Percentiles rank a stretch among this genome's conserved stretches.
Evolutionary conservation across 106 monocot species (phyloP).

Genomic region (Apostasia shenzhenica): DNA sequence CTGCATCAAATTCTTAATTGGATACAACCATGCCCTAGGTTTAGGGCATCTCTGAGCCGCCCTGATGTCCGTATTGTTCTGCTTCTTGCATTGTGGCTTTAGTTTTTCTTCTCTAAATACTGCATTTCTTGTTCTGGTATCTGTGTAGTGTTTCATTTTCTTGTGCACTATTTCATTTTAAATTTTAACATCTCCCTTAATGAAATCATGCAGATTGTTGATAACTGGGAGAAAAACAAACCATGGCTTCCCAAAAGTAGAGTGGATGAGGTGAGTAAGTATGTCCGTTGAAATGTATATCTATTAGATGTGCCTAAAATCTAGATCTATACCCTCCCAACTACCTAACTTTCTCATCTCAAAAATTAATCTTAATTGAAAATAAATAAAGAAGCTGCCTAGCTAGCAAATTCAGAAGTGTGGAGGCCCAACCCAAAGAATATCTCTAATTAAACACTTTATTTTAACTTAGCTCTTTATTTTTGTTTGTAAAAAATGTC

Average conservation of each 20-base stretch:
- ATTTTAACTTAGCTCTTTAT: conserved; percentile 5
- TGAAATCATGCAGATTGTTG: conserved; percentile 46
- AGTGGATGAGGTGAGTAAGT: conserved; percentile 65
- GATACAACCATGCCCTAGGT: too few species aligned
- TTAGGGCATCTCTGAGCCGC: too few species aligned
- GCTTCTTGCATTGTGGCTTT: too few species aligned
- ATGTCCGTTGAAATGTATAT: neutral
- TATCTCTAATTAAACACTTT: neutral
- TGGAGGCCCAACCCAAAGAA: too few species aligned
- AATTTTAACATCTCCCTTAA: conserved; percentile 4
- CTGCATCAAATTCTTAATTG: too few species aligned
- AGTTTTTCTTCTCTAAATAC: neutral
- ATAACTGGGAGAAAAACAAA: conserved; percentile 75
- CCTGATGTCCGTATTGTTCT: too few species aligned
- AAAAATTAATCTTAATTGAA: neutral
- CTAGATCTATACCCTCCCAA: too few species aligned
- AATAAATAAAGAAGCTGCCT: neutral
- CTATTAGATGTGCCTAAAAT: neutral
- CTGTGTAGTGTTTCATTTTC: neutral
- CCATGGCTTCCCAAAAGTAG: conserved; percentile 85
- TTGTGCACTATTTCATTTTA: neutral
- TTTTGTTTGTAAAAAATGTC: neutral
- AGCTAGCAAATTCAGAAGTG: neutral
- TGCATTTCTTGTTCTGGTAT: neutral
- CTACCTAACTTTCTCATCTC: neutral